Evolutionary conservation across 306 rosid genomes (phyloP).

Genomic region (Gleditsia sinensis): DNA sequence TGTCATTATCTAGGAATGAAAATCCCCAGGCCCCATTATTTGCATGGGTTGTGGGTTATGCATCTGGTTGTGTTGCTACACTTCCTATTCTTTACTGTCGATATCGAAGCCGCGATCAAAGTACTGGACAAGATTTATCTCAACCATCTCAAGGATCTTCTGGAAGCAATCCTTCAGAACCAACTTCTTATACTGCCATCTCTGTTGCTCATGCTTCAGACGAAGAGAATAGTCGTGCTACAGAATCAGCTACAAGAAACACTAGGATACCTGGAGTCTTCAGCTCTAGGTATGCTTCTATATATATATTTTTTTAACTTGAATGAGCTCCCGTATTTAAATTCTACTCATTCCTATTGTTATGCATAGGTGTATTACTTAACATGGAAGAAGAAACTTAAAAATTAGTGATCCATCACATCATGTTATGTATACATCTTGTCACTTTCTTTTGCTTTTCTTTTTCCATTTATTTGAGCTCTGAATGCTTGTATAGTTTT

Average conservation of each 20-base stretch:
- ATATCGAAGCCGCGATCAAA: conserved; percentile 45
- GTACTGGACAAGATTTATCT: conserved; percentile 40
- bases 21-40: conserved; percentile 57
- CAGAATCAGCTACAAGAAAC: conserved; percentile 40
- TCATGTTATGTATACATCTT: background rate
- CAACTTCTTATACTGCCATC: conserved; percentile 41
- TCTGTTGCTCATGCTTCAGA: conserved; percentile 45
- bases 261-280: conserved; percentile 37
- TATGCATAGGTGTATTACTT: background rate
- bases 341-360: background rate
- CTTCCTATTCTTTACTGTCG: conserved; percentile 61
- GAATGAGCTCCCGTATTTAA: background rate
- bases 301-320: too few relatives aligned
- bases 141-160: conserved; percentile 47
- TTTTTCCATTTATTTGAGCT: background rate
- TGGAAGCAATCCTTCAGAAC: conserved; percentile 46
- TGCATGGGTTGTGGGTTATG: conserved; percentile 63
- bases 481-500: background rate
- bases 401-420: background rate
- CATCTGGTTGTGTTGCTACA: conserved; percentile 66
- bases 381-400: background rate
- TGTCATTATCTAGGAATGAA: conserved; percentile 58
- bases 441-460: background rate
- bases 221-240: conserved; percentile 34
- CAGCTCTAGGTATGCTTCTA: conserved; percentile 46